Base-by-base conservation (phyloP, 805 yeast genomes). In the Candida boleticola region DNA sequence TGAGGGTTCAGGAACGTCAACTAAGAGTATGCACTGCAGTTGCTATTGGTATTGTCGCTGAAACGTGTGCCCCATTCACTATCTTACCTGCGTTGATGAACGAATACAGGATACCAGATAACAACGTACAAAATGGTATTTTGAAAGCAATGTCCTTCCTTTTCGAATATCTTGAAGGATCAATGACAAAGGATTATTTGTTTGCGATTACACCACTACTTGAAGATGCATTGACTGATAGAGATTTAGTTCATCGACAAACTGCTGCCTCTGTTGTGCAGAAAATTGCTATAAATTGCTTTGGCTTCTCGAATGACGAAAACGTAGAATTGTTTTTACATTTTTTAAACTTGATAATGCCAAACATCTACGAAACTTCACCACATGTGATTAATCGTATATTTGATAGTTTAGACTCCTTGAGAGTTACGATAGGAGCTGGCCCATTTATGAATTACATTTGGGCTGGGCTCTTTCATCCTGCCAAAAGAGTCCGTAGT, bases 41-140 rank as follows among this genome's bases (percentile, higher is more conserved):
- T 31, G 99, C 99, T 0, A 87, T 93, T 50, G 99, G 96, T 29
- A 89, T 93, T 51, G 95, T 93, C 6, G 98, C 98, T 0, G 93
- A 90, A 44, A 81, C 85, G 0, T 93, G 98, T 61, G 79, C 88
- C 0, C 96, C 98, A 0, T 93, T 86, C 63, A 88, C 97, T 0
- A 95, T 92, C 0, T 62, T 93, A 6, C 99, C 99, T 0, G 95
- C 96, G 0, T 67, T 93, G 39, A 86, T 93, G 95, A 89, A 92
- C 61, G 99, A 93, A 61, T 93, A 92, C 60, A 74, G 95, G 41
- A 84, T 87, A 2, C 97, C 96, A 0, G 97, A 90, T 47, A 79
- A 82, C 37, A 89, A 90, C 55, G 96, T 93, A 5, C 98, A 92
- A 61, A 90, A 93, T 61, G 98, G 98, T 71, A 89, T 93, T 6